phyloP scores from a whole-genome alignment of 768 basidiomycete genomes.

The Boletus reticuloceps region DNA sequence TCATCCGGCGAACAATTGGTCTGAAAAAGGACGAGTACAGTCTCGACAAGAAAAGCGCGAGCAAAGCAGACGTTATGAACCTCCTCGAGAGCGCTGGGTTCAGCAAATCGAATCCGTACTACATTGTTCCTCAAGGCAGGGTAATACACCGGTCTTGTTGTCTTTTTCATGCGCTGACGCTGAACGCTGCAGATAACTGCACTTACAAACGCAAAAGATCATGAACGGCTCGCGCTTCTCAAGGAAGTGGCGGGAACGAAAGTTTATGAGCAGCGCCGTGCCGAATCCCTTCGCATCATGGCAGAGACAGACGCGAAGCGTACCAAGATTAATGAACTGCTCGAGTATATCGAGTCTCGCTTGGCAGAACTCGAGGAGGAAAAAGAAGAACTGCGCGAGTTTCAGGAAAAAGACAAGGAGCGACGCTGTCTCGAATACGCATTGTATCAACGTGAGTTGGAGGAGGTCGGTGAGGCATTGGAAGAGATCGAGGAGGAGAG shows the following conservation, averaged over 20 bases:
- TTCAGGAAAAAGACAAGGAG: conserved; percentile 94
- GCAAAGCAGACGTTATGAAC: conserved; percentile 97
- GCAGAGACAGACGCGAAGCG: conserved; percentile 93
- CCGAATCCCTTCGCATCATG: conserved; percentile 95
- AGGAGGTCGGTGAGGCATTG: conserved; percentile 82
- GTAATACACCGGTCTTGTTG: conserved; percentile 44
- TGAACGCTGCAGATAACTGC: conserved; percentile 71
- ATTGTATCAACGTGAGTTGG: conserved; percentile 85
- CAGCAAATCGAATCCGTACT: conserved; percentile 97
- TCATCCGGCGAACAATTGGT: conserved; percentile 91
- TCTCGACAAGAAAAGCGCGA: conserved; percentile 91
- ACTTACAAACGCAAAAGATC: conserved; percentile 95
- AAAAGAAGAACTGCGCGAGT: conserved; percentile 96
- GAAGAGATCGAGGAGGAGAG: conserved; percentile 86
- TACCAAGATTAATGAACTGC: conserved; percentile 83
- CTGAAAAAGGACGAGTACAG: conserved; percentile 99
- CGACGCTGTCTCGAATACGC: conserved; percentile 94
- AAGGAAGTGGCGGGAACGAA: conserved; percentile 99
- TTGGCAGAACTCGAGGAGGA: conserved; percentile 93
- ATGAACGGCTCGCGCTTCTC: conserved; percentile 87
- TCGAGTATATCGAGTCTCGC: conserved; percentile 88
- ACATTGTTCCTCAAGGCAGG: conserved; percentile 97
- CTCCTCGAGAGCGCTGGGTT: conserved; percentile 96
- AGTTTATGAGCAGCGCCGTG: conserved; percentile 91
- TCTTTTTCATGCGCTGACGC: conserved; percentile 5